phyloP scores from a whole-genome alignment of 495 filamentous ascomycete genomes.

The Patellaria atrata region DNA sequence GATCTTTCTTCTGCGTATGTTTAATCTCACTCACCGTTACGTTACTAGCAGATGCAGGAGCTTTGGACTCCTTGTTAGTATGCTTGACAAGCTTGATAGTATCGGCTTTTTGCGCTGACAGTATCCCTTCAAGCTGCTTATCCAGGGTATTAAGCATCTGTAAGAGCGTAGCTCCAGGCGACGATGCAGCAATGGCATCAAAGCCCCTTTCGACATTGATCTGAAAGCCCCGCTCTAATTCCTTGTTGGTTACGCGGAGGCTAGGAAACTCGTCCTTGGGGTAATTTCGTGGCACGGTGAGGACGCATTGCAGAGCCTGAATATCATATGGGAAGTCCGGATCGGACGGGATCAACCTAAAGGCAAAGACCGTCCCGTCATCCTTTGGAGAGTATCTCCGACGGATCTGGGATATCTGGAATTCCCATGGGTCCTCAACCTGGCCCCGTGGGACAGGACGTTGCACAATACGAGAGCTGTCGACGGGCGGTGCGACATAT shows the following conservation, averaged over 20 bases:
- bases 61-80: slow-evolving; percentile 27
- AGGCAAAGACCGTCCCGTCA: slow-evolving; percentile 42
- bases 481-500: slow-evolving; percentile 16
- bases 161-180: slow-evolving; percentile 46
- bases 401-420: slow-evolving; percentile 63
- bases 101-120: slow-evolving; percentile 58
- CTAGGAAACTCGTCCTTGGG: slow-evolving; percentile 28
- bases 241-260: slow-evolving; percentile 54
- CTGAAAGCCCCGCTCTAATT: slow-evolving; percentile 68
- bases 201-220: slow-evolving; percentile 73
- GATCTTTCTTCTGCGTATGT: background rate
- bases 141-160: slow-evolving; percentile 59
- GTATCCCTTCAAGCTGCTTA: slow-evolving; percentile 53
- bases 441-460: slow-evolving; percentile 55
- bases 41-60: too few species aligned
- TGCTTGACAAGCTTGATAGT: slow-evolving; percentile 69
- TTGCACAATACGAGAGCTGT: slow-evolving; percentile 36
- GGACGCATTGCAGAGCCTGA: slow-evolving; percentile 50
- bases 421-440: slow-evolving; percentile 52
- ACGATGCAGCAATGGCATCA: slow-evolving; percentile 46
- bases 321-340: slow-evolving; percentile 78
- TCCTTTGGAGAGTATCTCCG: slow-evolving; percentile 55
- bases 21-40: too few species aligned
- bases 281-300: slow-evolving; percentile 40
- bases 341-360: slow-evolving; percentile 64